Conservation (phyloP, 371 early-diverging fungal species). For the Rhizopus arrhizus region DNA sequence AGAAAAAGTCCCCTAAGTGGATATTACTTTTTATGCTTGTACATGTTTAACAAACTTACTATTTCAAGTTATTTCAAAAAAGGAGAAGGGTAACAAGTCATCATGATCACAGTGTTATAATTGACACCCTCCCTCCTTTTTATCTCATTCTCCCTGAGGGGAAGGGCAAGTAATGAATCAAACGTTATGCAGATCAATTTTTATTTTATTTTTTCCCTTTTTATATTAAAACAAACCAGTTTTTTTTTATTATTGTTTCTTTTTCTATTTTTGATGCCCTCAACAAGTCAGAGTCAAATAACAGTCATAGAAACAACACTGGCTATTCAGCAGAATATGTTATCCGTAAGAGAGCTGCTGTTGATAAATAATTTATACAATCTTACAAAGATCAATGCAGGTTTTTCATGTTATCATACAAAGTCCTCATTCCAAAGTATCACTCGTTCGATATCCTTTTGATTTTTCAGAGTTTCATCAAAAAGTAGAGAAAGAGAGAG, state of each 20-base stretch:
- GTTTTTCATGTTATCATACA: conserved; percentile 63
- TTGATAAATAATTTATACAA: not conserved
- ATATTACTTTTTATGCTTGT: too few relatives aligned
- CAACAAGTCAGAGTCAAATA: conserved; percentile 9
- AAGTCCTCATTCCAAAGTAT: conserved; percentile 44
- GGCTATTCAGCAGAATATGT: conserved; percentile 33
- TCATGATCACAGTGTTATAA: not conserved
- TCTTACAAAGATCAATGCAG: conserved; percentile 22
- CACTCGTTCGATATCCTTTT: conserved; percentile 59
- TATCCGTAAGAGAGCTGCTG: conserved; percentile 28
- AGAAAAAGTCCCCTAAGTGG: too few relatives aligned
- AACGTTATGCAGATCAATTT: not conserved
- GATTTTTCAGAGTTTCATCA: conserved; percentile 68
- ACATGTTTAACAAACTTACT: too few relatives aligned
- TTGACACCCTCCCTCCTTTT: not conserved
- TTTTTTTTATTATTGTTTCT: not conserved
- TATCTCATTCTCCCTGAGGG: not conserved
- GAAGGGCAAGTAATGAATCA: conserved; percentile 2
- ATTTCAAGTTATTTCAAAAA: not conserved
- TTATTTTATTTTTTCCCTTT: not conserved
- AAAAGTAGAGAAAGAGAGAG: conserved; percentile 30
- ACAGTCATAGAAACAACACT: conserved; percentile 49
- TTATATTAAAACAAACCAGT: not conserved
- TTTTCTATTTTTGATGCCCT: not conserved
- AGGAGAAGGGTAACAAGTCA: not conserved